Evolutionary conservation across 1,139 yeast genomes (phyloP).

Genomic region (Suhomyces ambrosiae): DNA sequence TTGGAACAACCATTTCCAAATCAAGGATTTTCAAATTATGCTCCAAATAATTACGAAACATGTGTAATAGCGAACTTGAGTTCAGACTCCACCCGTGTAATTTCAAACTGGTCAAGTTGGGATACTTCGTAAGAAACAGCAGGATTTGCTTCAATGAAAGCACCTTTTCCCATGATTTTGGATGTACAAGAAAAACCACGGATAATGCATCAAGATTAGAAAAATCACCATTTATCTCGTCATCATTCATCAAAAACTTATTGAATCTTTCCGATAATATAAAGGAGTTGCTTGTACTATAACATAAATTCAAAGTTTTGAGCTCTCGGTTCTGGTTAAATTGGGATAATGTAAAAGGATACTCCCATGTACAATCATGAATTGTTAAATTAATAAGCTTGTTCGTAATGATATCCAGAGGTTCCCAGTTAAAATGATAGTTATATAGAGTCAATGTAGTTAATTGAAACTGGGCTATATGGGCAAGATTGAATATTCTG

Average conservation of each 20-base stretch:
- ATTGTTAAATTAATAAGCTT: conserved; percentile 21
- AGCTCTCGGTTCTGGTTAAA: conserved; percentile 33
- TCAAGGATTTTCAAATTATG: conserved; percentile 15
- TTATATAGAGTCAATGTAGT: conserved; percentile 26
- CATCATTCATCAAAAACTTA: conserved; percentile 27
- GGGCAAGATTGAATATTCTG: conserved; percentile 35
- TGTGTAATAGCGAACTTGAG: conserved; percentile 5
- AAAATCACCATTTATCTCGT: conserved; percentile 21
- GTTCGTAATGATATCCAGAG: conserved; percentile 12
- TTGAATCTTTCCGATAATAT: conserved; percentile 41
- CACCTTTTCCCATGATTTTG: conserved; percentile 12
- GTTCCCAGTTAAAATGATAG: conserved; percentile 40
- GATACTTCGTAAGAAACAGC: conserved; percentile 18
- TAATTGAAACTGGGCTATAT: conserved; percentile 31
- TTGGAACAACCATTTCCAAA: conserved; percentile 11
- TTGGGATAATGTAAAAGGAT: conserved; percentile 39
- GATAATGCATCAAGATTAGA: conserved; percentile 24
- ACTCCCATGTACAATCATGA: conserved; percentile 47
- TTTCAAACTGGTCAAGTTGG: conserved; percentile 21
- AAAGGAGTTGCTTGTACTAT: conserved; percentile 34
- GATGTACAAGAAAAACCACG: conserved; percentile 16
- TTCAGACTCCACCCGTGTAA: conserved; percentile 31
- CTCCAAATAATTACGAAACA: conserved; percentile 7
- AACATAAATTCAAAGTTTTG: conserved; percentile 27
- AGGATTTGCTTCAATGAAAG: conserved; percentile 9